Conservation (phyloP, 2,329 filamentous ascomycete genomes). For the Fusarium brevicatenulatum region DNA sequence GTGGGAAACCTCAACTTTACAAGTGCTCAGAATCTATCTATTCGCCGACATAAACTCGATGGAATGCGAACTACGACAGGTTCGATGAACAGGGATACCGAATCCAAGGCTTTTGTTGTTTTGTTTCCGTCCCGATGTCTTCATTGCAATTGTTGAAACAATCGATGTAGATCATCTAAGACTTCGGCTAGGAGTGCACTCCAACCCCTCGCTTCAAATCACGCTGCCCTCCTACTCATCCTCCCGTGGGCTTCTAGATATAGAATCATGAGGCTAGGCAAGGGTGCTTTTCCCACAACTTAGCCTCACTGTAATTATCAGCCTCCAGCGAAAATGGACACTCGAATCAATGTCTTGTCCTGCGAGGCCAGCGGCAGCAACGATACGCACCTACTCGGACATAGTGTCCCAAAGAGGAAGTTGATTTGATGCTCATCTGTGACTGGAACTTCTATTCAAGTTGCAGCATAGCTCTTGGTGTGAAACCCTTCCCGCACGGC, state of each 20-base stretch:
- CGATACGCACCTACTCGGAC: slow-evolving; percentile 31
- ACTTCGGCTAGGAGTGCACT: neutral
- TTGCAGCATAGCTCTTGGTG: neutral
- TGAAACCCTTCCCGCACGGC: slow-evolving; percentile 8
- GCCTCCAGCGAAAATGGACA: neutral
- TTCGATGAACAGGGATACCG: neutral
- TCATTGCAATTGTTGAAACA: neutral
- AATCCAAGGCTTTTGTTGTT: neutral
- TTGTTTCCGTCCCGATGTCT: neutral
- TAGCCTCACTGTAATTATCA: neutral
- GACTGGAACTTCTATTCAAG: neutral
- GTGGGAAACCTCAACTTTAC: slow-evolving; percentile 1
- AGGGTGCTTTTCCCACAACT: neutral
- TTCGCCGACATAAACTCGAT: neutral
- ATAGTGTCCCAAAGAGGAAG: slow-evolving; percentile 37
- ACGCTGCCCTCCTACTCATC: slow-evolving; percentile 14
- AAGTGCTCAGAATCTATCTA: neutral
- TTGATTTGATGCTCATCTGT: slow-evolving; percentile 14
- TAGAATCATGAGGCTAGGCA: neutral
- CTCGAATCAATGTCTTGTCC: neutral
- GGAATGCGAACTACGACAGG: neutral
- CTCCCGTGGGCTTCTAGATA: neutral
- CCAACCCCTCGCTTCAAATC: slow-evolving; percentile 17
- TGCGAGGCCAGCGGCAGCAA: slow-evolving; percentile 4
- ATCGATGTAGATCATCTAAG: neutral